Conservation (phyloP, 768 basidiomycete genomes). For the Atractiella rhizophila region DNA sequence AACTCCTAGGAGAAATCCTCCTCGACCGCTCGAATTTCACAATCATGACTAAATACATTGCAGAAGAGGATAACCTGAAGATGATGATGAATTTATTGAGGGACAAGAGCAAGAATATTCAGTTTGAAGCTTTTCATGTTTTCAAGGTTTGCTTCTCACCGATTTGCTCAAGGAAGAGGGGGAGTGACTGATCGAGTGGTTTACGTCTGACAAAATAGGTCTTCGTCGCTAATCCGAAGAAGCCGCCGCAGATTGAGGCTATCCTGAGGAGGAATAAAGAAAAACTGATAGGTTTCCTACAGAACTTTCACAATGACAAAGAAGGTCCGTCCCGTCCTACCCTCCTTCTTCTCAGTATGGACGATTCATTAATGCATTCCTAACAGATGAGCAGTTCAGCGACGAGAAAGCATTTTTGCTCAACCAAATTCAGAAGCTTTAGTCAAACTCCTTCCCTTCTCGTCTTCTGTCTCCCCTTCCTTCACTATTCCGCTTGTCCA, state of each 20-base stretch:
- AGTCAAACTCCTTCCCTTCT: too few relatives aligned
- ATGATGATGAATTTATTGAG: constrained; percentile 99
- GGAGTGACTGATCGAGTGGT: not conserved
- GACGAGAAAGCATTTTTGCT: constrained; percentile 94
- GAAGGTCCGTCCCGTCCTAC: constrained; percentile 34
- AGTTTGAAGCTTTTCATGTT: constrained; percentile 98
- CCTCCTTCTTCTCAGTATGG: not conserved
- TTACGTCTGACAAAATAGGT: constrained; percentile 29
- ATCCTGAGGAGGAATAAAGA: constrained; percentile 87
- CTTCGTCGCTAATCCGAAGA: constrained; percentile 98
- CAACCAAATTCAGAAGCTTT: constrained; percentile 62
- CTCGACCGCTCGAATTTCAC: constrained; percentile 93
- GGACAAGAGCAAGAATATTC: constrained; percentile 98
- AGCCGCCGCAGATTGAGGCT: constrained; percentile 73
- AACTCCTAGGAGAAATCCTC: constrained; percentile 88
- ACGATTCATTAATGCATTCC: constrained; percentile 19
- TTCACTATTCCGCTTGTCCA: too few relatives aligned
- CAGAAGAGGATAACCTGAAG: constrained; percentile 84
- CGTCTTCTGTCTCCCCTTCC: too few relatives aligned
- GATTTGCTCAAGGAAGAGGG: not conserved
- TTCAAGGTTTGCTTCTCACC: constrained; percentile 52
- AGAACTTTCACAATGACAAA: constrained; percentile 90
- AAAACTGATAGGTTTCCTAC: constrained; percentile 65
- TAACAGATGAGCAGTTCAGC: constrained; percentile 74
- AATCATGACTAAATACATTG: constrained; percentile 94